Evolutionary conservation across 208 protist species (phyloP).

Genomic region (Trypanosoma lewisi): DNA sequence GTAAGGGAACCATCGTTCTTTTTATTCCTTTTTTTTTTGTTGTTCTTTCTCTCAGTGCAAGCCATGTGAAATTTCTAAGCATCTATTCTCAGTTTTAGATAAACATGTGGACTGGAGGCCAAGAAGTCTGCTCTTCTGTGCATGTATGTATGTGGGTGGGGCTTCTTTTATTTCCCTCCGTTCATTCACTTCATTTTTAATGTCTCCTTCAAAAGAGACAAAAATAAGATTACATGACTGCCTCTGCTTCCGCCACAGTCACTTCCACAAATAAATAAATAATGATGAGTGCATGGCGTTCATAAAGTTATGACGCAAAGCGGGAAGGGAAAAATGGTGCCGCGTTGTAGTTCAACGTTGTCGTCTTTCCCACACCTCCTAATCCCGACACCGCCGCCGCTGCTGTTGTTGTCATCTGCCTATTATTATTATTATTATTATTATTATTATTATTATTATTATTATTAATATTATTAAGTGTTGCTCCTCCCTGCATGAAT

Average conservation of each 20-base stretch:
- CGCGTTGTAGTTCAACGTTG: conserved; percentile 38
- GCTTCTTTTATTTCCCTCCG: not conserved
- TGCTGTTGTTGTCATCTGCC: conserved; percentile 5
- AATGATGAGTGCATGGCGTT: not conserved
- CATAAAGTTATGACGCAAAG: not conserved
- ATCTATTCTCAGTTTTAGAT: conserved; percentile 1
- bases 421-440: too few species aligned
- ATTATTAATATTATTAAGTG: too few species aligned
- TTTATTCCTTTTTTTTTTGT: conserved; percentile 6
- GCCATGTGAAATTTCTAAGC: conserved; percentile 1
- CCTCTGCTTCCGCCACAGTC: not conserved
- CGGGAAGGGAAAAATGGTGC: conserved; percentile 32
- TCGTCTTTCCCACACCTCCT: conserved; percentile 17
- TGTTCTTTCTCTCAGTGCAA: not conserved
- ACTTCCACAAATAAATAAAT: not conserved
- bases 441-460: too few species aligned
- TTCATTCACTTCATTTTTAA: not conserved
- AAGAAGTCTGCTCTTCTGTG: not conserved
- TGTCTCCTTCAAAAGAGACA: too few species aligned
- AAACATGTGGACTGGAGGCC: not conserved
- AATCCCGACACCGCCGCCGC: not conserved
- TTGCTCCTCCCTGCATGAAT: not conserved
- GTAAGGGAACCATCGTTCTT: not conserved
- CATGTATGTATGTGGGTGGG: not conserved
- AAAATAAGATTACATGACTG: not conserved